Base-by-base conservation (phyloP, 345 rosid species). In the Bretschneidera sinensis region DNA sequence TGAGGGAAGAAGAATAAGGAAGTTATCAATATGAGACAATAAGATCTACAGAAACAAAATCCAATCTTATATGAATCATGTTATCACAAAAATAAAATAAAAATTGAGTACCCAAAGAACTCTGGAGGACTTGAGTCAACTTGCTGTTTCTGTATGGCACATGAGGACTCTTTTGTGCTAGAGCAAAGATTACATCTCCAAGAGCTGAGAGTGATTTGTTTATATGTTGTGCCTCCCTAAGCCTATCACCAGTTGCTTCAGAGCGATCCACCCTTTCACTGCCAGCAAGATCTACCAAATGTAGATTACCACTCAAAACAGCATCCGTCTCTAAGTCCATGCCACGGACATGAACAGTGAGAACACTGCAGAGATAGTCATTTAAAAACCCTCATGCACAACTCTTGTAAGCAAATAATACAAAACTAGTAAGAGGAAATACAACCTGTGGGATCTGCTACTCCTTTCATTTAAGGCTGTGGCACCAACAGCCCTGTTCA, bases 231-330 rank as follows among this genome's bases (percentile, higher is more conserved):
- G 97, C 97, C 83, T 94, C 97, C 74, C 78, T 85, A 23, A 94
- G 82, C 71, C 99, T 90, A 55, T 94, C 99, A 66, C 99, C 99
- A 21, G 89, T 85, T 65, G 80, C 99, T 81, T 94, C 99, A 43
- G 99, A 90, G 56, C 99, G 88, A 74, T 85, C 97, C 62, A 94
- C 95, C 66, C 97, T 80, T 77, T 94, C 99, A 73, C 99, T 90
- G 51, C 99, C 99, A 57, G 99, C 99, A 54, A 94, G 97, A 76
- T 94, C 99, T 21, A 94, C 91, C 72, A 94, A 71, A 69, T 94
- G 96, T 24, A 94, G 79, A 66, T 78, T 85, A 68, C 97, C 97
- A 52, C 84, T 92, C 65, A 94, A 74, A 34, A 86, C 73, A 45
- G 91, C 78, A 57, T 87, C 84, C 54, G 81, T 79, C 74, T 85